A percentile compares a stretch with the other conserved stretches of the same genome.
phyloP scores from a whole-genome alignment of 495 filamentous ascomycete genomes.

The Podospora anserina region DNA sequence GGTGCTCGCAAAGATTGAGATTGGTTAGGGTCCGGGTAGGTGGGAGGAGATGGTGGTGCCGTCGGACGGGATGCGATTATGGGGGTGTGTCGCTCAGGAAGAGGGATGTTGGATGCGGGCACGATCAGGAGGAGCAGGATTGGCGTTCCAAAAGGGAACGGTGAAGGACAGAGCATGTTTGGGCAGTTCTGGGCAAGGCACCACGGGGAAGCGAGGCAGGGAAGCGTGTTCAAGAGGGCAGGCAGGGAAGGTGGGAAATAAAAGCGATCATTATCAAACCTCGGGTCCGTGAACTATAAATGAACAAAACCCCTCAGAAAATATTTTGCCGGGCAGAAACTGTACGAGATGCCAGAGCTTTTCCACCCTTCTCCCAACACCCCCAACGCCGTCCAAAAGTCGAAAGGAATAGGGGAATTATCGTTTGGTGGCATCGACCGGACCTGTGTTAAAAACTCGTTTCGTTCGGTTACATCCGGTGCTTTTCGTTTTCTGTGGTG shows the following conservation, averaged over 20 bases:
- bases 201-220: neutral
- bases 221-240: constrained; percentile 2
- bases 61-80: neutral
- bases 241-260: neutral
- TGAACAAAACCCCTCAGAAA: constrained; percentile 6
- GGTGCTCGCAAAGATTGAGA: neutral
- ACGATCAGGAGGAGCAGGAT: neutral
- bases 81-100: neutral
- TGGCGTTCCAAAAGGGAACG: neutral
- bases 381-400: constrained; percentile 25
- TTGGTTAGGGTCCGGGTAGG: neutral
- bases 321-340: neutral
- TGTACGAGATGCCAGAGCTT: constrained; percentile 15
- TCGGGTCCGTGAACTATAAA: neutral
- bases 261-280: constrained; percentile 1
- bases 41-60: neutral
- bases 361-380: constrained; percentile 15
- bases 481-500: constrained; percentile 75
- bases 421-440: neutral
- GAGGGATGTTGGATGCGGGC: neutral
- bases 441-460: neutral
- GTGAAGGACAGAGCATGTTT: constrained; percentile 3
- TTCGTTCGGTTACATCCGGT: constrained; percentile 45
- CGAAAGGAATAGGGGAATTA: constrained; percentile 13
- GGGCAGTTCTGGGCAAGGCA: constrained; percentile 6